Evolutionary conservation across 2,329 filamentous ascomycete genomes (phyloP).

Genomic region (Colletotrichum sp.): DNA sequence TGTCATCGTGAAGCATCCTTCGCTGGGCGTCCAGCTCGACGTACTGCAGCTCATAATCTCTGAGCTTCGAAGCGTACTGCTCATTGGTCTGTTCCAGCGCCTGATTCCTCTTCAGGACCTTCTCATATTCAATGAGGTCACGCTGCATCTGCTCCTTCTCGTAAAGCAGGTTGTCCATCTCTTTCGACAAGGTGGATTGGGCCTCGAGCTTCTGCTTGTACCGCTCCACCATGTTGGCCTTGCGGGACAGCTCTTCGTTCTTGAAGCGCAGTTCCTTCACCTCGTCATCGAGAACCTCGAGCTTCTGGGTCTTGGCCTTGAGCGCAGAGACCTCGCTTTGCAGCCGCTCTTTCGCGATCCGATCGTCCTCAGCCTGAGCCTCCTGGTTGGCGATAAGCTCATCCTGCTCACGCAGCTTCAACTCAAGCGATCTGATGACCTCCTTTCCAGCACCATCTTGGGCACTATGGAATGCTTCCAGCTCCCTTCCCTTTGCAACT

Average conservation of each 20-base stretch:
- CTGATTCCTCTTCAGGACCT: constrained; percentile 37
- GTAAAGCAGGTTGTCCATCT: constrained; percentile 59
- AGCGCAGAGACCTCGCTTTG: constrained; percentile 53
- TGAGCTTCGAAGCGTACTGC: constrained; percentile 30
- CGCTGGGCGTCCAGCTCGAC: constrained; percentile 44
- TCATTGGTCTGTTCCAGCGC: constrained; percentile 38
- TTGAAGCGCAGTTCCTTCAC: constrained; percentile 63
- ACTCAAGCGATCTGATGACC: constrained; percentile 58
- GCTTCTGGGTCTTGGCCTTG: constrained; percentile 49
- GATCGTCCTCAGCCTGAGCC: constrained; percentile 62
- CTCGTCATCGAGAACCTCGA: constrained; percentile 61
- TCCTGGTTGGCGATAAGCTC: constrained; percentile 75
- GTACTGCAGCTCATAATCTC: constrained; percentile 39
- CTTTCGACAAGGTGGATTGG: constrained; percentile 58
- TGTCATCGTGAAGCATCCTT: constrained; percentile 49
- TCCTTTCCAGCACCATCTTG: constrained; percentile 57
- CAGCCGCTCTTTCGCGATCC: constrained; percentile 47
- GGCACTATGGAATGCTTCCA: constrained; percentile 54
- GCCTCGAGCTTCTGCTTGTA: constrained; percentile 67
- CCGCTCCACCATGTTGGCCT: constrained; percentile 66
- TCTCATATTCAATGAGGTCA: constrained; percentile 40
- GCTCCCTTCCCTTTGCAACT: constrained; percentile 59
- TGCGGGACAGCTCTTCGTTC: constrained; percentile 63
- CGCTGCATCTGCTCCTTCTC: constrained; percentile 59
- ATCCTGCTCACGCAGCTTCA: constrained; percentile 68